Conservation (phyloP, 768 basidiomycete species). For the Mycena polygramma region DNA sequence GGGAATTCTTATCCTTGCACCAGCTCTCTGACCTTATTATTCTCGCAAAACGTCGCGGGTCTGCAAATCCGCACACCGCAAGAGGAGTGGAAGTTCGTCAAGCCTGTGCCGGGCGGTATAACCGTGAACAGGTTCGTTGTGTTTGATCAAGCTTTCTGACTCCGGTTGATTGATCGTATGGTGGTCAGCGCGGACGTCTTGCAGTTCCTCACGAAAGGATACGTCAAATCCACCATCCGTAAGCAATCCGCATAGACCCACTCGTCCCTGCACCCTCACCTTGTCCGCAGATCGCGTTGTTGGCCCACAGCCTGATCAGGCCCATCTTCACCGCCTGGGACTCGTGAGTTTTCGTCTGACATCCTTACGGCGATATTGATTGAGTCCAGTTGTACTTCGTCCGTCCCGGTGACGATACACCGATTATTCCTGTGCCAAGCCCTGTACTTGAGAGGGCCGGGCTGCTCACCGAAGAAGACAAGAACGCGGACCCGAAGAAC, state of each 20-base stretch:
- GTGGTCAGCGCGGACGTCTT: constrained; percentile 44
- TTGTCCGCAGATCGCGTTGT: constrained; percentile 22
- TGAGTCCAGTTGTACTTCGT: constrained; percentile 27
- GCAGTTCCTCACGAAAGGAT: constrained; percentile 54
- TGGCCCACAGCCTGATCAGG: constrained; percentile 25
- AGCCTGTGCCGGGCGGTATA: constrained; percentile 48
- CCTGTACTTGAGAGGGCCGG: constrained; percentile 28
- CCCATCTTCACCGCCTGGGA: constrained; percentile 26
- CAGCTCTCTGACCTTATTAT: constrained; percentile 53
- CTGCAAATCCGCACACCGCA: constrained; percentile 53
- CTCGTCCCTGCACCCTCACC: neutral
- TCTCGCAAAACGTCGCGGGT: constrained; percentile 52
- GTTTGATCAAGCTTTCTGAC: neutral
- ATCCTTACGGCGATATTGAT: neutral
- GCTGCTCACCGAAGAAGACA: constrained; percentile 26
- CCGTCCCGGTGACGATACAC: constrained; percentile 22
- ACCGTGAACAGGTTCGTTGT: constrained; percentile 37
- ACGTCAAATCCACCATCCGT: constrained; percentile 28
- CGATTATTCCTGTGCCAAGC: constrained; percentile 30
- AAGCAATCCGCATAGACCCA: neutral
- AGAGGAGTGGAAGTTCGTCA: constrained; percentile 52
- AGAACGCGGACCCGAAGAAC: constrained; percentile 25
- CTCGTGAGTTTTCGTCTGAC: neutral
- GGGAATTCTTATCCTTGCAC: constrained; percentile 1
- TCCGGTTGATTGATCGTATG: neutral